Evolutionary conservation across 495 filamentous ascomycete genomes (phyloP), one percentile per base, ranked within the genome.

Genomic region (Venustampulla echinocandica): DNA sequence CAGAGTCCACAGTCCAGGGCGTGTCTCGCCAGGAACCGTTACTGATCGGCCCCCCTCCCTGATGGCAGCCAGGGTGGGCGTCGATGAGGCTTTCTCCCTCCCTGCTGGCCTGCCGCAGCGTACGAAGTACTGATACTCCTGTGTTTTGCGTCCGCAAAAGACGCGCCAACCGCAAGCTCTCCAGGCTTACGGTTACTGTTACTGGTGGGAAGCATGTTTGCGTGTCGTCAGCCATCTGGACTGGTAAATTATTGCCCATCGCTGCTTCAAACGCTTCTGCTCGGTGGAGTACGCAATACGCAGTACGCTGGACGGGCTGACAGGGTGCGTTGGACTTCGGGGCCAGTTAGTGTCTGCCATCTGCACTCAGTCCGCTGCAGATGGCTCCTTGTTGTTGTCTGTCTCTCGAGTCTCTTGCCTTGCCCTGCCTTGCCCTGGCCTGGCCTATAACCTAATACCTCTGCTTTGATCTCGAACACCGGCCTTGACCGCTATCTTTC

Each of bases 11-110:
- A n/a, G n/a, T n/a, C n/a, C n/a, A n/a, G n/a, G n/a, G n/a, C n/a
- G n/a, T n/a, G n/a, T n/a, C n/a, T n/a, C n/a, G n/a, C 37, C 37
- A 40, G 37, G 37, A 20, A 40, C 37, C 37, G 37, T 40, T 40
- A 40, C 37, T 40, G 37, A 40, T 40, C 37, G 4, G 20, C 37
- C 33, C 5, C 10, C 15, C 15, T 9, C 34, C 34, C 9, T 37
- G 34, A 37, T 37, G 15, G 6, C 15, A 15, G 17, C 34, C 9
- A 37, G 10, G 34, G 15, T 10, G 15, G 17, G 34, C 27, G 27
- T 7, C 13, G 27, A 30, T 30, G 27, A 30, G 27, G 27, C 27
- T 30, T 30, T 13, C 6, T 30, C 27, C 13, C 27, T 7, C 27
- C 27, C 27, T 13, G 27, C 7, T 13, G 27, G 7, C 6, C 27